Evolutionary conservation across 208 protist species (phyloP).

Genomic region (Trypanosoma conorhini): DNA sequence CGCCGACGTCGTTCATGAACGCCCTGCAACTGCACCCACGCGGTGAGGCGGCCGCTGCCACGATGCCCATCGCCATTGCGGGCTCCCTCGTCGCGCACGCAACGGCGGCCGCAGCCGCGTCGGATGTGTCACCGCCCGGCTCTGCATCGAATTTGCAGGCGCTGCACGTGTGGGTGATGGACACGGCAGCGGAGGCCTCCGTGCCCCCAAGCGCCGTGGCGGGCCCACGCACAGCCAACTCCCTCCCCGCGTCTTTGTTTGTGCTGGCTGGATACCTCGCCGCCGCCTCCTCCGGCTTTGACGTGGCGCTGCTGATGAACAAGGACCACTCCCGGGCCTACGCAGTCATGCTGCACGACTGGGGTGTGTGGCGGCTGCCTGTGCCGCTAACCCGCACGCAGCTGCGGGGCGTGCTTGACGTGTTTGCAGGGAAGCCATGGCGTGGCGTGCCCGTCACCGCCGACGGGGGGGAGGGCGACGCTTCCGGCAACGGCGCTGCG

Average conservation of each 20-base stretch:
- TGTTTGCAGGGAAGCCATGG: constrained; percentile 49
- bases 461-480: constrained; percentile 17
- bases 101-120: not conserved
- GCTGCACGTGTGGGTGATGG: constrained; percentile 72
- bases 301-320: constrained; percentile 56
- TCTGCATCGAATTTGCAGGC: constrained; percentile 33
- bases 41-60: constrained; percentile 1
- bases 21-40: constrained; percentile 55
- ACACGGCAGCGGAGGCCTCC: not conserved
- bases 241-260: constrained; percentile 36
- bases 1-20: constrained; percentile 66
- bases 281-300: constrained; percentile 43
- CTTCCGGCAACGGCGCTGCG: not conserved
- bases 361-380: constrained; percentile 58
- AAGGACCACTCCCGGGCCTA: constrained; percentile 45
- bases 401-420: constrained; percentile 39
- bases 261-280: constrained; percentile 67
- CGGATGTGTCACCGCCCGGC: not conserved
- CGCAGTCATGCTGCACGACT: constrained; percentile 62
- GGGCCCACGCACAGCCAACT: not conserved
- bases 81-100: constrained; percentile 41
- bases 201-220: not conserved
- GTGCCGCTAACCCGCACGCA: constrained; percentile 36
- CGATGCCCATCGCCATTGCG: constrained; percentile 59
- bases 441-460: constrained; percentile 27